Evolutionary conservation across 352 stramenopile species (phyloP).

Genomic region (Phytophthora agathidicida): DNA sequence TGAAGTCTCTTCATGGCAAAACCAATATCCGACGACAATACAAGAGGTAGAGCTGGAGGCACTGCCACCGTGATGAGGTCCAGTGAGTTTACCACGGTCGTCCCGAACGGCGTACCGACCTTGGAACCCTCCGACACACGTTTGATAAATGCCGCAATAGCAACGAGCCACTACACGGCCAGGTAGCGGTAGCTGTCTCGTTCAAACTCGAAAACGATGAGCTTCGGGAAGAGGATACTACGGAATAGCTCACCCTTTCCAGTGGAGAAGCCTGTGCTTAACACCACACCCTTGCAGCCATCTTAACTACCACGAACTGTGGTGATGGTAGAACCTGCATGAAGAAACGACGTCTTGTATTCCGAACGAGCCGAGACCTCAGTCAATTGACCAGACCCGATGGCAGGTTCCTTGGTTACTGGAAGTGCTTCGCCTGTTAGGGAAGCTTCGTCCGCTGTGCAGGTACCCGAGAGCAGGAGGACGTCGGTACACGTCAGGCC

Average conservation of each 20-base stretch:
- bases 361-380: conserved; percentile 30
- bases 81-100: conserved; percentile 53
- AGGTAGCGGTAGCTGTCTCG: conserved; percentile 74
- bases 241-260: conserved; percentile 70
- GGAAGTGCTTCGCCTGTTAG: conserved; percentile 55
- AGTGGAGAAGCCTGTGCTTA: conserved; percentile 64
- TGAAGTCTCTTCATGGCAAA: conserved; percentile 55
- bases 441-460: conserved; percentile 49
- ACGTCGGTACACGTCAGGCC: conserved; percentile 45
- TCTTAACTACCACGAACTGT: conserved; percentile 8
- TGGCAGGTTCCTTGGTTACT: conserved; percentile 45
- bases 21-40: conserved; percentile 59
- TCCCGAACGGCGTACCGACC: conserved; percentile 23
- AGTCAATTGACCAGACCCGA: conserved; percentile 19
- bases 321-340: conserved; percentile 42
- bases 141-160: conserved; percentile 61
- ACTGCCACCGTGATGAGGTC: conserved; percentile 73
- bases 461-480: conserved; percentile 46
- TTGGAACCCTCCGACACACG: conserved; percentile 31
- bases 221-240: conserved; percentile 63
- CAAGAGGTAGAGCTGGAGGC: conserved; percentile 58
- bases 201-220: conserved; percentile 65
- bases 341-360: conserved; percentile 41
- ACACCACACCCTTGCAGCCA: conserved; percentile 44
- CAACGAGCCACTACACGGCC: conserved; percentile 44